phyloP scores from a whole-genome alignment of 1,284 basidiomycete genomes.

The Erythrobasidium hasegawianum region DNA sequence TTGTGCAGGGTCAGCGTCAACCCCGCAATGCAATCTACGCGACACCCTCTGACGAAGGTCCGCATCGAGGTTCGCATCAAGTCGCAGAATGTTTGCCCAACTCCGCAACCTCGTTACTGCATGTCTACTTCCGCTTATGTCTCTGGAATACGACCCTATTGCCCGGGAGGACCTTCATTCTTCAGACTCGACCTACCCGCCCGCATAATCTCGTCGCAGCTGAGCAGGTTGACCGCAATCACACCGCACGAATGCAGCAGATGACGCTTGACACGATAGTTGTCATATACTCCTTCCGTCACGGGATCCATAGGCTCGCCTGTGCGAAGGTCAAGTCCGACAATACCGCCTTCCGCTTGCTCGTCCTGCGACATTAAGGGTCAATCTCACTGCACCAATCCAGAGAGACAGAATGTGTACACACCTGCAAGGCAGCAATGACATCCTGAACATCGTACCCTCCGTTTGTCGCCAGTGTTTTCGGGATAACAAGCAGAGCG shows the following conservation, averaged over 20 bases:
- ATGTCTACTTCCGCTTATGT: no score
- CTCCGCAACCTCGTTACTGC: no score
- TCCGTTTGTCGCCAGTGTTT: conserved; percentile 93
- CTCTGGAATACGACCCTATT: no score
- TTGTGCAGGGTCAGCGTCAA: no score
- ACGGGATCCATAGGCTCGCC: conserved; percentile 97
- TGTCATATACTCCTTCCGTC: conserved; percentile 96
- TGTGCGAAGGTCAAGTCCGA: conserved; percentile 86
- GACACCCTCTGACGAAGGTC: no score
- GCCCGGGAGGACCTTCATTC: conserved; percentile 29
- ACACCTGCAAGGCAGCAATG: conserved; percentile 65
- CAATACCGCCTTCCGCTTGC: conserved; percentile 80
- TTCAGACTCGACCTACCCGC: conserved; percentile 68
- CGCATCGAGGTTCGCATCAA: no score
- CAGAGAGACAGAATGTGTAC: conserved; percentile 61
- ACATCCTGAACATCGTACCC: conserved; percentile 97
- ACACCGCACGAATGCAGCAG: conserved; percentile 94
- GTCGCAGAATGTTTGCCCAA: no score
- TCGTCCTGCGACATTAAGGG: conserved; percentile 65
- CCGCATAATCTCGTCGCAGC: conserved; percentile 86
- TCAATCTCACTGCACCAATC: conserved; percentile 7
- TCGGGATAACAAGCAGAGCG: conserved; percentile 89
- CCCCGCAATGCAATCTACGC: no score
- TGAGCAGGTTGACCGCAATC: conserved; percentile 88
- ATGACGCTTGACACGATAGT: conserved; percentile 96